These are phyloP conservation scores for Chenopodium album DNA, from an alignment of 148 eudicot species.

Conservation along the genomic window DNA sequence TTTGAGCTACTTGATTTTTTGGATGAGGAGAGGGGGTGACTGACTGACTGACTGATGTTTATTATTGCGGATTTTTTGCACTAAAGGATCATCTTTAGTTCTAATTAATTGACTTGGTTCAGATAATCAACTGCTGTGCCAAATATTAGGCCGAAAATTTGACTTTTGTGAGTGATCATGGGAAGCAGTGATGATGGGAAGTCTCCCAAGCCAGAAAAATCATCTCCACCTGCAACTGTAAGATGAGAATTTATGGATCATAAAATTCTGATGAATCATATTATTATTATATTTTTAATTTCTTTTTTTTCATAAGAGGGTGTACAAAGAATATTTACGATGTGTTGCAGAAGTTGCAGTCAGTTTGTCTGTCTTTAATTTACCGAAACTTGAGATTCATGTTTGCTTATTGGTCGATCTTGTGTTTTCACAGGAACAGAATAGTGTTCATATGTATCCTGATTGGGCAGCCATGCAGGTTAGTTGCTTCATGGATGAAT, in stretches of 20 bases:
- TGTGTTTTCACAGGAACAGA: constrained; percentile 65
- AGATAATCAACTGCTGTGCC: constrained; percentile 7
- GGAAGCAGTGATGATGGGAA: constrained; percentile 56
- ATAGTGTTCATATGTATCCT: constrained; percentile 68
- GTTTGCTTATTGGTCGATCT: constrained; percentile 12
- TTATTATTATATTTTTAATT: background rate
- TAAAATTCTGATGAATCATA: background rate
- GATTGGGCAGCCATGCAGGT: constrained; percentile 99
- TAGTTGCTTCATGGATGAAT: background rate
- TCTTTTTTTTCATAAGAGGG: background rate
- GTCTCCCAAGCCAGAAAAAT: constrained; percentile 57
- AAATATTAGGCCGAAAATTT: constrained; percentile 10
- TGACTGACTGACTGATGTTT: background rate
- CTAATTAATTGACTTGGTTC: constrained; percentile 17
- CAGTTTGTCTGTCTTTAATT: background rate
- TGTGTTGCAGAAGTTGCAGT: background rate
- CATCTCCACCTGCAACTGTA: constrained; percentile 60
- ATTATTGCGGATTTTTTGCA: constrained; percentile 1
- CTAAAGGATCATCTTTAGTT: constrained; percentile 11
- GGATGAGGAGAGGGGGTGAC: background rate
- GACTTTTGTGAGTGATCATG: constrained; percentile 38
- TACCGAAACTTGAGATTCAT: background rate
- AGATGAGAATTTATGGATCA: constrained; percentile 21
- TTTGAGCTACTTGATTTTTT: too few species aligned
- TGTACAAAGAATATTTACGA: background rate